Conservation (phyloP, 2,329 filamentous ascomycete genomes). For the Aureobasidium namibiae region DNA sequence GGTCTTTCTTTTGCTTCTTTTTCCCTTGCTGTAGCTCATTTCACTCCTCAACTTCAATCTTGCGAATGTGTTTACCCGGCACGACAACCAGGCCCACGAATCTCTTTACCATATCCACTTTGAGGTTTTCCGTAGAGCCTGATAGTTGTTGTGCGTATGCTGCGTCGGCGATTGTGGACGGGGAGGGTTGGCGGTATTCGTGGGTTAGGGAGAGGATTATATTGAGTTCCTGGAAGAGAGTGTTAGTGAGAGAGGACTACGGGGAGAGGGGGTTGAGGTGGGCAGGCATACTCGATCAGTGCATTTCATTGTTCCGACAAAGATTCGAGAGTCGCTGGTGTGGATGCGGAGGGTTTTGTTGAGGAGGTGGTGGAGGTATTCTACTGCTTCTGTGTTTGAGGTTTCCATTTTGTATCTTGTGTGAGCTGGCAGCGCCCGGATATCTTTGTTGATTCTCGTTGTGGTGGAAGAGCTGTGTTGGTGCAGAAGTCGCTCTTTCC, state of each 20-base stretch:
- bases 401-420: background rate
- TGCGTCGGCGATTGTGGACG: conserved; percentile 34
- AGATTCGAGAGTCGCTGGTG: conserved; percentile 77
- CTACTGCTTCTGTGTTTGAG: conserved; percentile 17
- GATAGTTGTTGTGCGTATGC: conserved; percentile 16
- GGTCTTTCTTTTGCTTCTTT: too few species aligned
- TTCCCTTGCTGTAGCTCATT: too few species aligned
- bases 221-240: conserved; percentile 53
- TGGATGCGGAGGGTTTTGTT: conserved; percentile 67
- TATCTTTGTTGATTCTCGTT: too few species aligned
- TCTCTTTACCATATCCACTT: conserved; percentile 69
- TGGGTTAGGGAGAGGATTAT: conserved; percentile 78
- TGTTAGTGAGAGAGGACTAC: background rate
- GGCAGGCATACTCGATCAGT: conserved; percentile 64
- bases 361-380: conserved; percentile 26
- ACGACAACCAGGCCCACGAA: conserved; percentile 87
- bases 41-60: conserved; percentile 75
- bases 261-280: background rate
- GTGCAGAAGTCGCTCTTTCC: background rate
- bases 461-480: background rate
- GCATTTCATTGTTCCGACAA: conserved; percentile 87
- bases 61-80: conserved; percentile 74
- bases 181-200: conserved; percentile 71
- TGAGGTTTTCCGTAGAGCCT: conserved; percentile 35
- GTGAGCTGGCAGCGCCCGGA: too few species aligned